Conservation (phyloP, 768 basidiomycete genomes). For the Russula virescens region DNA sequence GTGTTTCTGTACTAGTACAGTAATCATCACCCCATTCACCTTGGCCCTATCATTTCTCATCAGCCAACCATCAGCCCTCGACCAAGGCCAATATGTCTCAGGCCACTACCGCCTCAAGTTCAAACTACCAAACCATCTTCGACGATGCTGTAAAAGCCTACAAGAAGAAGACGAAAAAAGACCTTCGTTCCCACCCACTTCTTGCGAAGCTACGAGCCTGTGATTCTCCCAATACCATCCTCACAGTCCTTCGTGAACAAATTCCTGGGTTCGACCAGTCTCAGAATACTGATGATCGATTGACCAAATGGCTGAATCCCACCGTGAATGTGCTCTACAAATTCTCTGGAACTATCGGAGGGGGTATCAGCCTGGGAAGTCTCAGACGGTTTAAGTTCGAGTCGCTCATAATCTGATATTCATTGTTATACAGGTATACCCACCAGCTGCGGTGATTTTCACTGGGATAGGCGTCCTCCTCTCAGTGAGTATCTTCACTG, state of each 20-base stretch:
- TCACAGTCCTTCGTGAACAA: background rate
- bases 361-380: background rate
- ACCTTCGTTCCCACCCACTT: background rate
- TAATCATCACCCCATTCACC: no score
- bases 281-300: background rate
- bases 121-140: background rate
- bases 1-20: no score
- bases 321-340: background rate
- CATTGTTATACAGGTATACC: background rate
- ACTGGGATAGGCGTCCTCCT: background rate
- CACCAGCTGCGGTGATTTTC: background rate
- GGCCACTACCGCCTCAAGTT: background rate
- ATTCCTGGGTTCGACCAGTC: background rate
- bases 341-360: background rate
- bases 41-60: no score
- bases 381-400: background rate
- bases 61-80: no score
- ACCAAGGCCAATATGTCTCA: slow-evolving; percentile 41
- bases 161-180: background rate
- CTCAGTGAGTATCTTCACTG: background rate
- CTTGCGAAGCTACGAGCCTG: background rate
- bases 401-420: background rate
- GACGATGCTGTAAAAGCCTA: background rate
- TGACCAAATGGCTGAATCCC: background rate
- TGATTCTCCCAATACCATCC: background rate